These are phyloP conservation scores for Misopates orontium DNA, from an alignment of 257 asterid genomes.

Conservation along the genomic window DNA sequence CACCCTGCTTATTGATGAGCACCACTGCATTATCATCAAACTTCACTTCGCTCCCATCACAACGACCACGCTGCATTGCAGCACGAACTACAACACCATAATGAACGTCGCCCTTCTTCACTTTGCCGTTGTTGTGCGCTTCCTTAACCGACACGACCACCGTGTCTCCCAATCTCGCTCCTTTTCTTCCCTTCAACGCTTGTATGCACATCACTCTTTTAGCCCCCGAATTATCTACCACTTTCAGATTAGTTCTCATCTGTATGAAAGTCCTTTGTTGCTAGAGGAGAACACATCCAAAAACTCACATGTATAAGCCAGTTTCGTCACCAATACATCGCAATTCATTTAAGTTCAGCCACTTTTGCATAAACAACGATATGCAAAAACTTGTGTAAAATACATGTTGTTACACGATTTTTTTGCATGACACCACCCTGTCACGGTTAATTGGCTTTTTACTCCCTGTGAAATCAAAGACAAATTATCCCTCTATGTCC, in stretches of 20 bases:
- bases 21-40: conserved; percentile 93
- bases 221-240: conserved; percentile 93
- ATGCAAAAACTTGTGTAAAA: background rate
- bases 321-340: background rate
- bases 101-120: conserved; percentile 82
- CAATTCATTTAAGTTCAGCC: conserved; percentile 4
- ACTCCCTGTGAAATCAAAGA: background rate
- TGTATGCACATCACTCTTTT: conserved; percentile 88
- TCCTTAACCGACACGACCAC: conserved; percentile 90
- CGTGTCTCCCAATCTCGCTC: conserved; percentile 84
- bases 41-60: conserved; percentile 89
- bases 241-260: conserved; percentile 85
- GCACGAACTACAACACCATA: conserved; percentile 92
- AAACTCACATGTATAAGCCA: background rate
- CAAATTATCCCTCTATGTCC: background rate
- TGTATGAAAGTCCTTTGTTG: conserved; percentile 89
- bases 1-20: conserved; percentile 83
- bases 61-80: conserved; percentile 85
- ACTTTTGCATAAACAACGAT: background rate
- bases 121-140: conserved; percentile 89
- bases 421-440: background rate
- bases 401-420: background rate
- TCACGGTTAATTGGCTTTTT: background rate
- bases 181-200: conserved; percentile 80
- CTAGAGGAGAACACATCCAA: conserved; percentile 38